These are phyloP conservation scores for Cystobasidium tubakii DNA, from an alignment of 768 basidiomycete genomes.

Conservation along the genomic window DNA sequence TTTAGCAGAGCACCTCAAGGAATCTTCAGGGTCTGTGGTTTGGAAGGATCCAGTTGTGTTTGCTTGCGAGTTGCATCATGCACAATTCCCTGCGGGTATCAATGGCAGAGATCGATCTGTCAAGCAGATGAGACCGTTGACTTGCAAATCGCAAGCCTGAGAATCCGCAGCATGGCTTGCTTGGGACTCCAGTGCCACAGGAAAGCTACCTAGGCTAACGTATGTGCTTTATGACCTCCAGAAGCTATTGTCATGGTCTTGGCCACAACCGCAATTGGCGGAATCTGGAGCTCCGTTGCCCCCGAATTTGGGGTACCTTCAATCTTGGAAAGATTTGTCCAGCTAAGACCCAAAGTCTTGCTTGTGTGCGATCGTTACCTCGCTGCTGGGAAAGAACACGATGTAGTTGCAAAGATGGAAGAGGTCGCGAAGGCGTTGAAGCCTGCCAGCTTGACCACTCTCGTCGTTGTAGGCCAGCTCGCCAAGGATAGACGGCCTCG, in stretches of 20 bases:
- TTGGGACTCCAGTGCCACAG: too few relatives aligned
- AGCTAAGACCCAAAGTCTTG: slow-evolving; percentile 44
- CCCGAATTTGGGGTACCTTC: slow-evolving; percentile 33
- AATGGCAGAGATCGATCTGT: too few relatives aligned
- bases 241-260: slow-evolving; percentile 39
- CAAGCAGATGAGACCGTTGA: too few relatives aligned
- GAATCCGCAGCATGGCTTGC: too few relatives aligned
- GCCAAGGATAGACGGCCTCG: slow-evolving; percentile 15
- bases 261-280: slow-evolving; percentile 35
- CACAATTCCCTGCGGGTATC: too few relatives aligned
- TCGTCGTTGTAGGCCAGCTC: slow-evolving; percentile 38
- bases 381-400: slow-evolving; percentile 39
- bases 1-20: too few relatives aligned
- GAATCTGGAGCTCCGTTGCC: slow-evolving; percentile 1
- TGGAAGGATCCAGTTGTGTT: too few relatives aligned
- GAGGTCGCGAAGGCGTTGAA: slow-evolving; percentile 1
- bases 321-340: slow-evolving; percentile 34
- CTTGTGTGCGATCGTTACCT: slow-evolving; percentile 42
- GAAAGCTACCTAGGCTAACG: too few relatives aligned
- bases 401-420: slow-evolving; percentile 23
- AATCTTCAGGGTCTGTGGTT: too few relatives aligned
- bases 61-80: too few relatives aligned
- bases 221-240: background rate
- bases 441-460: background rate
- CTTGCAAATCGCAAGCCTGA: too few relatives aligned